Evolutionary conservation across 192 early-diverging fungal genomes (phyloP).

Genomic region (Gamsiella multidivaricata): DNA sequence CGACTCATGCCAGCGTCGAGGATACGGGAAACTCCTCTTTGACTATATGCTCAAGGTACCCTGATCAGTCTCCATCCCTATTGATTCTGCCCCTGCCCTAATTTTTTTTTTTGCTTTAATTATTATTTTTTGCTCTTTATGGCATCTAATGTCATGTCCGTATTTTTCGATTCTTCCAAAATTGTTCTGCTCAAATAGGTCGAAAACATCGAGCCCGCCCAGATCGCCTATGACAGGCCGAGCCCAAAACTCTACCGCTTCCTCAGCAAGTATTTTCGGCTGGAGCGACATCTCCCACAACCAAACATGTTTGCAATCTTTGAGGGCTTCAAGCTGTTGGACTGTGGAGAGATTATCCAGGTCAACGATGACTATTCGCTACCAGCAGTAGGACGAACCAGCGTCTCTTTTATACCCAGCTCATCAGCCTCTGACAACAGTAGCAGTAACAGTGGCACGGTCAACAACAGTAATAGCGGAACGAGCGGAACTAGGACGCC

Average conservation of each 20-base stretch:
- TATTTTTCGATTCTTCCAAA: background rate
- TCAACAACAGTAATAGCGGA: background rate
- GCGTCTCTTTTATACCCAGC: background rate
- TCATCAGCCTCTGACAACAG: background rate
- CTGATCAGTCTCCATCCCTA: no score
- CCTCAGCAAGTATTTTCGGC: conserved; percentile 49
- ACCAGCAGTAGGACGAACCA: background rate
- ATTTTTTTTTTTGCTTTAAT: conserved; percentile 2
- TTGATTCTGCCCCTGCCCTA: no score
- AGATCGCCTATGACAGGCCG: conserved; percentile 57
- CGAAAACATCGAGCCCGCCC: conserved; percentile 38
- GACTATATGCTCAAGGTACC: conserved; percentile 54
- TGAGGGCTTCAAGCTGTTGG: conserved; percentile 42
- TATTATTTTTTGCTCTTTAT: conserved; percentile 3
- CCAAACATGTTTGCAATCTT: conserved; percentile 55
- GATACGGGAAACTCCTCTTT: conserved; percentile 52
- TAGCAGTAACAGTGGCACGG: background rate
- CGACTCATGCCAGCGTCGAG: conserved; percentile 44
- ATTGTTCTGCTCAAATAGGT: conserved; percentile 17
- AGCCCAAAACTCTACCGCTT: conserved; percentile 49
- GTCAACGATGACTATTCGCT: conserved; percentile 24
- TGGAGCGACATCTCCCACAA: conserved; percentile 45
- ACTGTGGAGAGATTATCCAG: conserved; percentile 24
- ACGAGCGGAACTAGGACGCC: background rate
- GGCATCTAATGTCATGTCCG: background rate